Conservation (phyloP, 2,329 filamentous ascomycete genomes). For the Ophiocordyceps camponoti-rufipedis region DNA sequence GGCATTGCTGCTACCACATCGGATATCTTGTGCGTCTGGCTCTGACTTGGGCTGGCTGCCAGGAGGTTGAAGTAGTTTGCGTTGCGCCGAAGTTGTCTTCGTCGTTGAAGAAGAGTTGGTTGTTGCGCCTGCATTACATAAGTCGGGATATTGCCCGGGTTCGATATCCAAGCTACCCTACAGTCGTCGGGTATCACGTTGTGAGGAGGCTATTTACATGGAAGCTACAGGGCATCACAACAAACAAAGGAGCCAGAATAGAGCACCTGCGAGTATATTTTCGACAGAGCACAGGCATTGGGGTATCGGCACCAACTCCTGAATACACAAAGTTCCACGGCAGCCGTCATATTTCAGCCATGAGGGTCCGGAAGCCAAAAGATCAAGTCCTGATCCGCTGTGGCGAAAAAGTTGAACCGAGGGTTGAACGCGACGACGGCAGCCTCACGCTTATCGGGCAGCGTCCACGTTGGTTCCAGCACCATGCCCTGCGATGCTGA, state of each 20-base stretch:
- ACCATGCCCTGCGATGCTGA: slow-evolving; percentile 35
- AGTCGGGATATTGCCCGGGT: background rate
- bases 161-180: no score
- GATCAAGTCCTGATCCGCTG: slow-evolving; percentile 66
- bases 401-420: slow-evolving; percentile 78
- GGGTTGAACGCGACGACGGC: slow-evolving; percentile 79
- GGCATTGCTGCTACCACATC: slow-evolving; percentile 39
- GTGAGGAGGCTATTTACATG: no score
- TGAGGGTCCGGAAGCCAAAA: slow-evolving; percentile 62
- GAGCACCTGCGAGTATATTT: no score
- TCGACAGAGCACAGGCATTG: background rate
- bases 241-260: no score
- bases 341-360: slow-evolving; percentile 1
- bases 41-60: no score
- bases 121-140: background rate
- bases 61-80: background rate
- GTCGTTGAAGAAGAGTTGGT: background rate
- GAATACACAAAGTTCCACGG: background rate
- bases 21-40: background rate
- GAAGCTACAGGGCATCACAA: no score
- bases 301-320: background rate
- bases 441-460: slow-evolving; percentile 49
- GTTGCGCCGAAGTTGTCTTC: background rate
- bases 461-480: slow-evolving; percentile 42
- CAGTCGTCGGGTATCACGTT: no score